phyloP scores from a whole-genome alignment of 306 rosid genomes.

The Acacia acuminata region DNA sequence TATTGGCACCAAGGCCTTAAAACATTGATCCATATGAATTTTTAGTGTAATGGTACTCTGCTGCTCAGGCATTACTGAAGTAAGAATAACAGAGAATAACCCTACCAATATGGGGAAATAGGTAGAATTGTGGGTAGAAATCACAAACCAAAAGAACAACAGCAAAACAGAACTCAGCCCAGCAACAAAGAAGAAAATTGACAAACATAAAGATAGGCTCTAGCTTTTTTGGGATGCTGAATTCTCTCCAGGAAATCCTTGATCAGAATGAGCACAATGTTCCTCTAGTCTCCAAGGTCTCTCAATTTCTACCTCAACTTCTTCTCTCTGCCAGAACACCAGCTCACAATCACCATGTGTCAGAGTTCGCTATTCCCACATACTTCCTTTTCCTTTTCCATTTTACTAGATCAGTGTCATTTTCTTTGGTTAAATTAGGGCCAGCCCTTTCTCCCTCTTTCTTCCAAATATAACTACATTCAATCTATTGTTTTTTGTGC shows the following conservation, averaged over 20 bases:
- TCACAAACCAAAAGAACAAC: neutral
- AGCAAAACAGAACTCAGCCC: neutral
- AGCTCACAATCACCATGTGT: too few species aligned
- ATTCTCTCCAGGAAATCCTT: neutral
- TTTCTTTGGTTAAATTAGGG: too few species aligned
- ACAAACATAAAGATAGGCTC: neutral
- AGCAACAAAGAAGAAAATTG: neutral
- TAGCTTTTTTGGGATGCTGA: neutral
- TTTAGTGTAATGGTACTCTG: neutral
- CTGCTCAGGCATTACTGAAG: neutral
- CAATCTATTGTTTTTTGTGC: neutral
- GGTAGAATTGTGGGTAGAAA: neutral
- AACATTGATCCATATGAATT: neutral
- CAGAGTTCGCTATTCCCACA: too few species aligned
- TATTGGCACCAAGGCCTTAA: neutral
- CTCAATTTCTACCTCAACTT: too few species aligned
- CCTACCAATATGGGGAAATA: neutral
- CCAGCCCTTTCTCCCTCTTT: too few species aligned
- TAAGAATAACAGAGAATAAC: neutral
- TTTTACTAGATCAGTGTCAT: too few species aligned
- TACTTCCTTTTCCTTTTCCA: too few species aligned
- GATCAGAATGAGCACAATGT: neutral
- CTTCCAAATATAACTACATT: too few species aligned
- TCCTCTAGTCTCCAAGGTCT: neutral
- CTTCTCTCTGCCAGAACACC: too few species aligned